These are phyloP conservation scores for Suillus subluteus DNA, from an alignment of 768 basidiomycete genomes.

Conservation along the genomic window DNA sequence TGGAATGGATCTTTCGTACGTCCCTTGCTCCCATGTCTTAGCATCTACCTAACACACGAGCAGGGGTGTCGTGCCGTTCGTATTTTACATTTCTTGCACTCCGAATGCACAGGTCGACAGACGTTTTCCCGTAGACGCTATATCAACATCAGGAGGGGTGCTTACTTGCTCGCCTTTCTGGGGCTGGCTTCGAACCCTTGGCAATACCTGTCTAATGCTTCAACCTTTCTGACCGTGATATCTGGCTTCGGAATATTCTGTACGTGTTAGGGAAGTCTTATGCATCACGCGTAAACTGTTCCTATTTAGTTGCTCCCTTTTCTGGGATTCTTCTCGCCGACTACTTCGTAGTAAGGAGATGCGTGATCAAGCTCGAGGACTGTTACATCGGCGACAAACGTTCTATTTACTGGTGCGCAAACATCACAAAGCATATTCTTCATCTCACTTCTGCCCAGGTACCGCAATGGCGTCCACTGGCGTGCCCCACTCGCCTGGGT, in stretches of 20 bases:
- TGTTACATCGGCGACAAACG: conserved; percentile 13
- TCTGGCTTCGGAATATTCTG: conserved; percentile 17
- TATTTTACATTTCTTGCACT: background rate
- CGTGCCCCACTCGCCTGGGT: conserved; percentile 19
- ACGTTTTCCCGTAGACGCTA: conserved; percentile 9
- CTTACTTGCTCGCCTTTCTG: conserved; percentile 15
- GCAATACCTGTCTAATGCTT: conserved; percentile 16
- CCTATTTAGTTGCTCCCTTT: conserved; percentile 15
- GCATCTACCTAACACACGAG: background rate
- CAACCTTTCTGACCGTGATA: conserved; percentile 15
- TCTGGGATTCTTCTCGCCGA: conserved; percentile 17
- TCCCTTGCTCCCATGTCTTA: background rate
- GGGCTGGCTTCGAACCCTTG: conserved; percentile 16
- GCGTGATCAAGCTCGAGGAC: conserved; percentile 12
- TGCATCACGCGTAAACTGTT: background rate
- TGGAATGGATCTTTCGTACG: conserved; percentile 26
- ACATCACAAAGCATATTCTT: background rate
- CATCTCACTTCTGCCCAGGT: conserved; percentile 9
- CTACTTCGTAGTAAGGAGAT: conserved; percentile 15
- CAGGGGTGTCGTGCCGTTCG: background rate
- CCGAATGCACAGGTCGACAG: background rate
- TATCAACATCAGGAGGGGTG: conserved; percentile 18
- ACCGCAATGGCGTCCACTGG: conserved; percentile 15
- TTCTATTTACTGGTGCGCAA: conserved; percentile 16
- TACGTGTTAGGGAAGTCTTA: conserved; percentile 3